Evolutionary conservation across 2,329 filamentous ascomycete genomes (phyloP), one percentile per base, ranked within the genome.

Genomic region (Geosmithia morbida): DNA sequence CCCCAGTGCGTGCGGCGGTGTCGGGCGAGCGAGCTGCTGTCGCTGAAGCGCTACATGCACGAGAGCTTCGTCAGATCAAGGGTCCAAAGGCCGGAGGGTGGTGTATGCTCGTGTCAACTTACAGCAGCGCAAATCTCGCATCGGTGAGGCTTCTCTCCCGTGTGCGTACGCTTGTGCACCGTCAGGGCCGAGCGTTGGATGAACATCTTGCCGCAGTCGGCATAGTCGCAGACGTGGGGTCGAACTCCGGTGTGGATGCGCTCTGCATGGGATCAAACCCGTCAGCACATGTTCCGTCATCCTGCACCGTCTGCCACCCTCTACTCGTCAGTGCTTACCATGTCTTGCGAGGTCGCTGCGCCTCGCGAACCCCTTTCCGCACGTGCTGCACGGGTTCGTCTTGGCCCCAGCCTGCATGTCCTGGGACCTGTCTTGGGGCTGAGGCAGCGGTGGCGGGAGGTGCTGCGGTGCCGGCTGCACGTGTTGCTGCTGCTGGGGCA

Each of bases 81-180:
- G 22, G 20, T 43, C 10, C 2, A 33, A 14, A n/a, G 20, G 13
- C 16, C 30, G n/a, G 19, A 13, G 7, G 14, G 22, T 26, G 8
- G 22, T 26, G 22, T 26, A n/a, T n/a, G n/a, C n/a, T n/a, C n/a
- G 22, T 26, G 22, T 26, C 22, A 5, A 40, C 48, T 53, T 37
- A 95, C 89, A 82, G 97, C 97, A 63, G 87, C 87, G 63, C 92
- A 97, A 52, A 86, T 81, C 66, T 96, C 92, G 61, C 92, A 98
- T 80, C 92, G 90, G 59, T 98, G 92, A 46, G 92, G 92, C 67
- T 98, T 98, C 69, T 97, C 92, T 53, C 92, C 92, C 2, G 92
- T 97, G 65, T 98, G 92, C 18, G 96, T 89, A 56, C 92, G 85
- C 59, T 86, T 83, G 64, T 97, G 92, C 7, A 98, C 92, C 1